Evolutionary conservation across 805 yeast species (phyloP).

Genomic region (Yarrowia bubula): DNA sequence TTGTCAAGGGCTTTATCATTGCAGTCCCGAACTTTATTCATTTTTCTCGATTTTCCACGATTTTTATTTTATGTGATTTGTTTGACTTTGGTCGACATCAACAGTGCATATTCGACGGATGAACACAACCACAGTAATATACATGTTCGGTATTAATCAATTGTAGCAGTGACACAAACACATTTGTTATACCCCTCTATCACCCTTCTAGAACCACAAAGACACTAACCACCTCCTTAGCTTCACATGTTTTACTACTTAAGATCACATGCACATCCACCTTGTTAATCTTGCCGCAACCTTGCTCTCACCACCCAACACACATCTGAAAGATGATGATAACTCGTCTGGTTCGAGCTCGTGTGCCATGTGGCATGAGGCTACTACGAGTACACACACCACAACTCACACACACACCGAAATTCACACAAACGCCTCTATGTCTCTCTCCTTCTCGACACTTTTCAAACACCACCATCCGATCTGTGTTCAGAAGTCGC

Average conservation of each 20-base stretch:
- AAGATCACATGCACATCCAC: background rate
- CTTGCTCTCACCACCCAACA: background rate
- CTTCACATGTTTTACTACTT: background rate
- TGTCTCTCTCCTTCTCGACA: background rate
- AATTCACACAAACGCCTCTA: background rate
- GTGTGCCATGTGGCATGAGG: background rate
- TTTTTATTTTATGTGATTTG: too few species aligned
- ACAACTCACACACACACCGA: background rate
- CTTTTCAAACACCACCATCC: background rate
- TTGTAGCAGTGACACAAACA: too few species aligned
- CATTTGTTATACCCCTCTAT: too few species aligned
- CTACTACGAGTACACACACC: background rate
- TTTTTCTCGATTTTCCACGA: too few species aligned
- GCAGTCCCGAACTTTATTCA: too few species aligned
- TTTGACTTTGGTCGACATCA: too few species aligned
- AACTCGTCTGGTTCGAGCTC: background rate
- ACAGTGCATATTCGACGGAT: too few species aligned
- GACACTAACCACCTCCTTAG: too few species aligned
- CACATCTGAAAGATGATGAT: background rate
- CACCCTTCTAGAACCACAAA: too few species aligned
- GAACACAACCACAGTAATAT: too few species aligned
- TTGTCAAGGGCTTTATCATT: too few species aligned
- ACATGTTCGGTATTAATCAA: too few species aligned
- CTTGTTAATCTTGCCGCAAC: conserved; percentile 13
- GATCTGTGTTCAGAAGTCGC: background rate